A percentile compares a stretch with the other conserved stretches of the same genome.
Evolutionary conservation across 2,329 filamentous ascomycete species (phyloP).

Genomic region (Aschersonia sp.): DNA sequence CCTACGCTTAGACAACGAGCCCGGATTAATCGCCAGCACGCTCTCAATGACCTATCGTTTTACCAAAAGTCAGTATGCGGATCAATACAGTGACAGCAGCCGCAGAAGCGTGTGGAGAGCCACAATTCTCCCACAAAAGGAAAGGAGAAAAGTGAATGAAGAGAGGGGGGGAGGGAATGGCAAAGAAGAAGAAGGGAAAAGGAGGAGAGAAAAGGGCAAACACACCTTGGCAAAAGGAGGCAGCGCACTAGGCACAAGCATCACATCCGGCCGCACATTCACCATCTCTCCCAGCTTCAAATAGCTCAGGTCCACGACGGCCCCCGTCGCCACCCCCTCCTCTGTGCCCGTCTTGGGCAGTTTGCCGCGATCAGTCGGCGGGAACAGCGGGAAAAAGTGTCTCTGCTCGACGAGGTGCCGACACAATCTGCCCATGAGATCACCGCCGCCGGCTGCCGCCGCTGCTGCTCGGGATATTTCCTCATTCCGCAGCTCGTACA

Average conservation of each 20-base stretch:
- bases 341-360: conserved; percentile 50
- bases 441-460: conserved; percentile 11
- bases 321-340: conserved; percentile 50
- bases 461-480: conserved; percentile 32
- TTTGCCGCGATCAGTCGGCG: conserved; percentile 54
- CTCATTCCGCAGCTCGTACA: conserved; percentile 68
- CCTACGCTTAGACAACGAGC: conserved; percentile 68
- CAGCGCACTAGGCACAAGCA: conserved; percentile 69
- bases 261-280: conserved; percentile 68
- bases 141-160: too few species aligned
- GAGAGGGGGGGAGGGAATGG: too few species aligned
- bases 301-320: conserved; percentile 71
- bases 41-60: conserved; percentile 67
- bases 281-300: conserved; percentile 84
- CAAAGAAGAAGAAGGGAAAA: too few species aligned
- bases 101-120: too few species aligned
- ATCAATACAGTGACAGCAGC: too few species aligned
- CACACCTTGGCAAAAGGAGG: conserved; percentile 78
- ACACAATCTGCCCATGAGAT: conserved; percentile 56
- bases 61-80: too few species aligned
- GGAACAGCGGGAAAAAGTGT: conserved; percentile 83
- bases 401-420: conserved; percentile 76
- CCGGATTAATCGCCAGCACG: conserved; percentile 82
- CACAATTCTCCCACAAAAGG: too few species aligned
- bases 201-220: background rate